phyloP scores from a whole-genome alignment of 1,139 yeast species.

The Suhomyces wounanorum region DNA sequence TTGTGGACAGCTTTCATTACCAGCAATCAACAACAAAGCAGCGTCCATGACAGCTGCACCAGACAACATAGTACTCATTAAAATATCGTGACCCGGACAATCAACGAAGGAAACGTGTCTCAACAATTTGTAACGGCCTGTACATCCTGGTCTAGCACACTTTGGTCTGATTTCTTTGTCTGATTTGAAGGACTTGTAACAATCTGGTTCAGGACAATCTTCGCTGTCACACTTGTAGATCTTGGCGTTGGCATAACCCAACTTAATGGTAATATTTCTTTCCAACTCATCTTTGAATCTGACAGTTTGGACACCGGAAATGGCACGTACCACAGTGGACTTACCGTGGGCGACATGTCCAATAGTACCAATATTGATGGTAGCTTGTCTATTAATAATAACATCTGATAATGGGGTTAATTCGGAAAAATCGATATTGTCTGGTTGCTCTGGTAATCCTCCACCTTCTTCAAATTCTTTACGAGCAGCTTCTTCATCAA shows the following conservation, averaged over 20 bases:
- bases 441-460: conserved; percentile 96
- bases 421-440: conserved; percentile 73
- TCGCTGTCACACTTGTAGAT: conserved; percentile 90
- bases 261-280: conserved; percentile 97
- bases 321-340: conserved; percentile 97
- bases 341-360: conserved; percentile 99
- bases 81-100: conserved; percentile 99
- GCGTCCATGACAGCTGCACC: conserved; percentile 99
- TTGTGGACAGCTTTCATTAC: conserved; percentile 99
- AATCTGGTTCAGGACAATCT: conserved; percentile 89
- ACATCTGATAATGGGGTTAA: conserved; percentile 91
- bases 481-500: conserved; percentile 65
- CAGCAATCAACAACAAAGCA: conserved; percentile 92
- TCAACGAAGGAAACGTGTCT: conserved; percentile 99
- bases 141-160: conserved; percentile 81
- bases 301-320: conserved; percentile 98
- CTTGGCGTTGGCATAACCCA: conserved; percentile 98
- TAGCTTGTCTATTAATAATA: conserved; percentile 97
- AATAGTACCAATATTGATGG: conserved; percentile 97
- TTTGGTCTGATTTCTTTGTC: conserved; percentile 94
- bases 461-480: conserved; percentile 97
- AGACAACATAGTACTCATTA: conserved; percentile 99
- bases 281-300: conserved; percentile 98
- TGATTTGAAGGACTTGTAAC: conserved; percentile 91
- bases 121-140: conserved; percentile 81